Evolutionary conservation across 2,329 filamentous ascomycete species (phyloP).

Genomic region (Fusarium circinatum): DNA sequence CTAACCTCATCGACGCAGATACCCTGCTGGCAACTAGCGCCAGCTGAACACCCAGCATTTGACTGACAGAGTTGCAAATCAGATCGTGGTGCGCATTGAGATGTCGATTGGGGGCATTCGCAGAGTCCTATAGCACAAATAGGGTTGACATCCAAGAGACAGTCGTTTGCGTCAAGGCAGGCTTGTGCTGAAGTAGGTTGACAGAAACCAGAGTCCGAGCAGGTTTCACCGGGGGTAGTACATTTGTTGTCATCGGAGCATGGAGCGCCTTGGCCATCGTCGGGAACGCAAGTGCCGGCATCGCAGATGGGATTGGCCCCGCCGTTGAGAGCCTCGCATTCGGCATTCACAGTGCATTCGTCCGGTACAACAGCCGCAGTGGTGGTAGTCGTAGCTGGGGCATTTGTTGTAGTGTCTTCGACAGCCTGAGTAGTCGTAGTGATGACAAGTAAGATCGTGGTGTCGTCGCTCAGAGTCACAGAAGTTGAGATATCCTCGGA

Average conservation of each 20-base stretch:
- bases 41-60: background rate
- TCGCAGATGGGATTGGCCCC: background rate
- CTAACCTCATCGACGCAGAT: background rate
- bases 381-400: background rate
- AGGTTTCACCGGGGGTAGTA: background rate
- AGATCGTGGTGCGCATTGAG: background rate
- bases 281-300: background rate
- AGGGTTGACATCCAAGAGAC: background rate
- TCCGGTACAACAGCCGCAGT: background rate
- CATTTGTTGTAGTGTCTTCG: background rate
- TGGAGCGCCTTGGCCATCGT: background rate
- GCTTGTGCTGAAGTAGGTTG: no score
- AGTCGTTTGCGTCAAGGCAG: rapidly evolving
- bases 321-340: background rate
- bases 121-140: background rate
- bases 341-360: background rate
- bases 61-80: background rate
- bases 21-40: background rate
- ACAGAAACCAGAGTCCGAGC: background rate
- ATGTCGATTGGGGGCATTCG: background rate
- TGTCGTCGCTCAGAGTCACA: background rate
- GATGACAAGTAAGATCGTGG: background rate
- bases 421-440: background rate
- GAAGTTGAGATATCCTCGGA: background rate
- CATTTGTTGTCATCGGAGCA: background rate